A percentile compares a stretch with the other conserved stretches of the same genome.
These are phyloP conservation scores for Phtheirospermum japonicum DNA, from an alignment of 257 asterid genomes.

Conservation along the genomic window DNA sequence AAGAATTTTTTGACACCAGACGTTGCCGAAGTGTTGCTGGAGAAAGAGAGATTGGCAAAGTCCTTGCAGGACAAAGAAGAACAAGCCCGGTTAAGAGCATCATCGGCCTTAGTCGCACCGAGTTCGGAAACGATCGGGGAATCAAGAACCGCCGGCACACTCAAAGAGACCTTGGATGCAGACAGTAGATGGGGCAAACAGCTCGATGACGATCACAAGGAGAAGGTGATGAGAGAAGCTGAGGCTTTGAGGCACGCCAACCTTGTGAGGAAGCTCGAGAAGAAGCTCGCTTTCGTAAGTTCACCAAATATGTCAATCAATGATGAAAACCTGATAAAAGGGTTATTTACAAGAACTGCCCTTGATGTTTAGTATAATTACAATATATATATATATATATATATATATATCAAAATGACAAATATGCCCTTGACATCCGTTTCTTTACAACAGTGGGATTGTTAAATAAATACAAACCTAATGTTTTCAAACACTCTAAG, in stretches of 20 bases:
- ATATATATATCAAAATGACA: too few relatives aligned
- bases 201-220: conserved; percentile 54
- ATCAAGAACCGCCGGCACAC: conserved; percentile 72
- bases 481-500: too few relatives aligned
- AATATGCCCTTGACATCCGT: too few relatives aligned
- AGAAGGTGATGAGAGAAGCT: conserved; percentile 78
- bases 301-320: conserved; percentile 1
- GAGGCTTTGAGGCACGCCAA: conserved; percentile 64
- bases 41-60: conserved; percentile 80
- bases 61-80: conserved; percentile 91
- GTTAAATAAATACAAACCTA: too few relatives aligned
- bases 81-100: conserved; percentile 68
- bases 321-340: background rate
- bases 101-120: conserved; percentile 38
- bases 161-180: conserved; percentile 82
- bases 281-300: conserved; percentile 76
- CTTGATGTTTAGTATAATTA: background rate
- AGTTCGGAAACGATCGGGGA: conserved; percentile 34
- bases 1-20: conserved; percentile 86
- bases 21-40: conserved; percentile 82
- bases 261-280: conserved; percentile 82
- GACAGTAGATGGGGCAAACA: conserved; percentile 80
- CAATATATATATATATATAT: too few relatives aligned
- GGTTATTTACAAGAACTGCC: background rate
- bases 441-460: too few relatives aligned